phyloP scores from a whole-genome alignment of 306 rosid species.

The Quercus cerris region DNA sequence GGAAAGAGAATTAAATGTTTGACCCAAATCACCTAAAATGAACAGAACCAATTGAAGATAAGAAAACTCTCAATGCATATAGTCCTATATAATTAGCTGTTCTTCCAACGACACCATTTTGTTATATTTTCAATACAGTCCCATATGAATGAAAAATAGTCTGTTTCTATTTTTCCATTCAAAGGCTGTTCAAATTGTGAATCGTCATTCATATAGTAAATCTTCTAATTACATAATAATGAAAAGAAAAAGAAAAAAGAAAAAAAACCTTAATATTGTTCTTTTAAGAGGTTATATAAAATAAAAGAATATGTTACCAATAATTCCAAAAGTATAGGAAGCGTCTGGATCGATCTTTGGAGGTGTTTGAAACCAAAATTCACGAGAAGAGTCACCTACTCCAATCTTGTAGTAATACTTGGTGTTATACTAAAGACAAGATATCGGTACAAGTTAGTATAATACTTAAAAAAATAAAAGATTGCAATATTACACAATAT shows the following conservation, averaged over 20 bases:
- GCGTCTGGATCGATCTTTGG: constrained; percentile 66
- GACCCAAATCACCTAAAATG: constrained; percentile 94
- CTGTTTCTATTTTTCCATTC: not conserved
- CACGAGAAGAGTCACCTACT: constrained; percentile 75
- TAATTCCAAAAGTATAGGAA: constrained; percentile 87
- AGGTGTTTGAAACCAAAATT: constrained; percentile 86
- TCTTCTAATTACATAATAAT: not conserved
- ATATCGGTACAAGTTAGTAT: not conserved
- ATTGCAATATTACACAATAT: not conserved
- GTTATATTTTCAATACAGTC: not conserved
- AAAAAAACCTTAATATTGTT: not conserved
- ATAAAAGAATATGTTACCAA: constrained; percentile 53
- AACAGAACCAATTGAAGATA: not conserved
- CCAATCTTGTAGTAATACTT: constrained; percentile 88
- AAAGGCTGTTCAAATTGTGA: not conserved
- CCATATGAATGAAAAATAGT: not conserved
- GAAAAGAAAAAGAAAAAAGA: not conserved
- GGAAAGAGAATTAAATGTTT: constrained; percentile 88
- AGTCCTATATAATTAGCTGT: not conserved
- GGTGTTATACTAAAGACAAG: constrained; percentile 56
- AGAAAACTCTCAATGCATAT: not conserved
- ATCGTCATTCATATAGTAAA: not conserved
- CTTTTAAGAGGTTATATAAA: not conserved
- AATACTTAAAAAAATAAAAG: not conserved
- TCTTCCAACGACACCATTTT: not conserved